Evolutionary conservation across 2,329 filamentous ascomycete genomes (phyloP), one percentile per base, ranked within the genome.

Genomic region (Cladobotryum mycophilum): DNA sequence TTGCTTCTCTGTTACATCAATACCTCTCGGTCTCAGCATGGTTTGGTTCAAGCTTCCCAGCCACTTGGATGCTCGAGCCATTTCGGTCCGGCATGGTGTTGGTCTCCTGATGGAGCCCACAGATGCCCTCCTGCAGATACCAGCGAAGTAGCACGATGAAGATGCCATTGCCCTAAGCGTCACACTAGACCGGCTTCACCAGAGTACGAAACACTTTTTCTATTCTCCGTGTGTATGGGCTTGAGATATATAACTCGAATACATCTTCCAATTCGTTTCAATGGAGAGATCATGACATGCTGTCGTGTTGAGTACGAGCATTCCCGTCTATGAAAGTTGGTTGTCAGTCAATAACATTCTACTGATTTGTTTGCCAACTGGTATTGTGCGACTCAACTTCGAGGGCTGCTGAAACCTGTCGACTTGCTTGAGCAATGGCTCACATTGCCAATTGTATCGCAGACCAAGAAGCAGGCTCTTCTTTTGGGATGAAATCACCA

Each of bases 371-470:
- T 11, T 11, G 3, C 36, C 47, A 53, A n/a, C 14, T 38, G 6
- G 14, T n/a, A 9, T 8, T 14, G 12, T 38, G 12, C 36, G 6
- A 30, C 8, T 6, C 9, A 8, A 30, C 25, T 11, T 30, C 25
- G 25, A 20, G 25, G 25, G 9, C 25, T 8, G 36, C 36, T 5
- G 36, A 25, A 20, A 14, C 36, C 22, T n/a, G 40, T 43, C 33
- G 33, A 42, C 25, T 52, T 41, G 38, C 18, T 40, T 33, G 37
- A 18, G 56, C 65, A 66, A 84, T 84, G 80, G 78, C 79, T 67
- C 81, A 84, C 66, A 83, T 84, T 66, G 78, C 76, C 64, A 76
- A 70, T 60, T 82, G 80, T 64, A 73, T 84, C 69, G 68, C 76
- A 58, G 72, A 75, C 59, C 62, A 65, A 52, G 75, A 76, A 59